phyloP scores from a whole-genome alignment of 768 basidiomycete genomes.

The Mycena crocata region DNA sequence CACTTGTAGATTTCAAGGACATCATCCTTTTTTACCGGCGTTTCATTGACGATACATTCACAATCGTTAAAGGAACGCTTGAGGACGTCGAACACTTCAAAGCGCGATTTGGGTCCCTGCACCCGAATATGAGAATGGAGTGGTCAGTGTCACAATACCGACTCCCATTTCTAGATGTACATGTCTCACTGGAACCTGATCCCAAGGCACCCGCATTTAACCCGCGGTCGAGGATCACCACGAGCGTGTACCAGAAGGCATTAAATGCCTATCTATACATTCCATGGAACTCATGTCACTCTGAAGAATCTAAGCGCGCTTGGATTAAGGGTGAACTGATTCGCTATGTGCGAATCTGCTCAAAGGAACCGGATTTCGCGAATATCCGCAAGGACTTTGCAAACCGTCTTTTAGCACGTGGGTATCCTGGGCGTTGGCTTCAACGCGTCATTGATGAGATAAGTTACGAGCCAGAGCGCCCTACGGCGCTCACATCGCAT shows the following conservation, averaged over 20 bases:
- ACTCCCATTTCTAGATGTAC: slow-evolving; percentile 31
- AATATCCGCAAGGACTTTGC: not conserved
- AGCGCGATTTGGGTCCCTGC: slow-evolving; percentile 16
- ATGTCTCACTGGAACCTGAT: slow-evolving; percentile 12
- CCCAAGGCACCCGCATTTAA: not conserved
- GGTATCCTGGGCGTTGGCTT: slow-evolving; percentile 28
- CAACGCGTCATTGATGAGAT: slow-evolving; percentile 18
- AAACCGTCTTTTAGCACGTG: slow-evolving; percentile 1
- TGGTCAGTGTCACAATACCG: not conserved
- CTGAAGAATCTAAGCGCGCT: too few species aligned
- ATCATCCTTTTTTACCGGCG: slow-evolving; percentile 24
- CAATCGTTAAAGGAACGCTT: slow-evolving; percentile 23
- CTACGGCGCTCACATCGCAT: not conserved
- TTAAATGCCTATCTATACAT: slow-evolving; percentile 32
- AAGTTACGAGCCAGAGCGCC: slow-evolving; percentile 16
- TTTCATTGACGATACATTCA: slow-evolving; percentile 31
- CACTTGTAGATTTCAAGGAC: slow-evolving; percentile 19
- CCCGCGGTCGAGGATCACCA: not conserved
- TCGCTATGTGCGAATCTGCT: slow-evolving; percentile 22
- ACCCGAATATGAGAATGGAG: slow-evolving; percentile 7
- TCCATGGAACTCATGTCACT: slow-evolving; percentile 9
- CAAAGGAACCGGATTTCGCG: slow-evolving; percentile 19
- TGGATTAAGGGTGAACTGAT: not conserved
- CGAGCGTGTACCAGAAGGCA: slow-evolving; percentile 25
- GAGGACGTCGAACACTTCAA: slow-evolving; percentile 28